Base-by-base conservation (phyloP, 331 rosid species). In the Prunus yedoensis region DNA sequence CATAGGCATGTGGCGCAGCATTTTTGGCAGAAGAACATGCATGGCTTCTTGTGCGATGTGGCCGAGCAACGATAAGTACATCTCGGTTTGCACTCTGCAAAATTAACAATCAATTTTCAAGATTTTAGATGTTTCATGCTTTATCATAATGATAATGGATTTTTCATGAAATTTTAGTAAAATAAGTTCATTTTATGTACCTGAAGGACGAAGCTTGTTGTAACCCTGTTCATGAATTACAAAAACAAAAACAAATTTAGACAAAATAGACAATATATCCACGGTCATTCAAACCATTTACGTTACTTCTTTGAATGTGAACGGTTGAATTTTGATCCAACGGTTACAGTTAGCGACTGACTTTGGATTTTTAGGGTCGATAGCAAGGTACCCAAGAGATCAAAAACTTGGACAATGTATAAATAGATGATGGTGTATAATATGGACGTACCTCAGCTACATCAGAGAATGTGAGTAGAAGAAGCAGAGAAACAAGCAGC, bases 1-100 rank as follows among this genome's bases (percentile, higher is more conserved):
- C 98, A 94, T 0, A 88, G 88, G 63, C 98, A 94, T 68, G 53
- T 79, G 21, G 94, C 79, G 28, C 98, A 94, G 61, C 98, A 94
- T 67, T 94, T 94, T 47, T 85, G 84, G 81, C 98, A 93, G 92
- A 88, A 91, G 73, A 89, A 91, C 97, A 83, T 88, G 88, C 98
- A 94, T 13, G 98, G 97, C 86, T 91, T 91, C 93, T 86, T 91
- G 90, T 91, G 98, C n/a, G 96, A 87, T 0, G 98, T 94, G 5
- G 91, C 91, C 0, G 96, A 90, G 88, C 98, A 94, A 27, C 98
- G 90, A 49, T 85, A 82, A 0, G 49, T 79, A 41, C 98, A 94
- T 80, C 47, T 91, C 8, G 87, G 81, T 21, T 82, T 86, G 81
- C 98, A 94, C 69, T 85, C 94, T 93, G 85, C 73, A n/a, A 30